Evolutionary conservation across 768 basidiomycete species (phyloP).

Genomic region (Cystoderma amianthinum): DNA sequence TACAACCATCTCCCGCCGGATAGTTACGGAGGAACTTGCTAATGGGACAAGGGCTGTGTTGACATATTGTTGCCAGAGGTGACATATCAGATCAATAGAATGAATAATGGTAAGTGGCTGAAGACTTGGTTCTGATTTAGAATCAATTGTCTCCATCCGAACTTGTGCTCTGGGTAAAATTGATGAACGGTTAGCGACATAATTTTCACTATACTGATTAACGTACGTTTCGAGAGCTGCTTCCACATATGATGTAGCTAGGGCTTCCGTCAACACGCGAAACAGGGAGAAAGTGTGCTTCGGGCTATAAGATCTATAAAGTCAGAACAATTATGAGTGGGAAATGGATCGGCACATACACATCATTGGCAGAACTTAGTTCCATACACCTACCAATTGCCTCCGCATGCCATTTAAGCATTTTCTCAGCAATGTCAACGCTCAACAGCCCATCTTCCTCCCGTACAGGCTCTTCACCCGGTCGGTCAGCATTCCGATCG

Average conservation of each 20-base stretch:
- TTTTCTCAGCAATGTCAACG: constrained; percentile 75
- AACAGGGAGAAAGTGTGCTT: constrained; percentile 85
- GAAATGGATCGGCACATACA: constrained; percentile 48
- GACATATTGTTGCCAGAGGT: constrained; percentile 96
- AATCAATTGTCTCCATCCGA: constrained; percentile 66
- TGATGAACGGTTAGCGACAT: not conserved
- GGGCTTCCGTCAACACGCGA: constrained; percentile 79
- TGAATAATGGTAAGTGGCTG: constrained; percentile 59
- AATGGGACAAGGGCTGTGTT: constrained; percentile 87
- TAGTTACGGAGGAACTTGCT: constrained; percentile 77
- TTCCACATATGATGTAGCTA: constrained; percentile 81
- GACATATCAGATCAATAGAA: constrained; percentile 80
- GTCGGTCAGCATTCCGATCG: constrained; percentile 40
- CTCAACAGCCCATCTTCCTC: constrained; percentile 81
- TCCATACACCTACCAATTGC: constrained; percentile 93
- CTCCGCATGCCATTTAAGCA: constrained; percentile 98
- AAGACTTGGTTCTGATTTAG: constrained; percentile 76
- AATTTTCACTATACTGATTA: not conserved
- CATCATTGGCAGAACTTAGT: constrained; percentile 72
- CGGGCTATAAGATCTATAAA: constrained; percentile 40
- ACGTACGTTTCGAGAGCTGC: constrained; percentile 88
- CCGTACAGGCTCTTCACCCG: constrained; percentile 60
- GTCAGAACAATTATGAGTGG: constrained; percentile 1
- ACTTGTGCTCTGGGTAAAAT: constrained; percentile 51
- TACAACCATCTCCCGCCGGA: constrained; percentile 86